Evolutionary conservation across 352 stramenopile genomes (phyloP).

Genomic region (Pythium dissimile): DNA sequence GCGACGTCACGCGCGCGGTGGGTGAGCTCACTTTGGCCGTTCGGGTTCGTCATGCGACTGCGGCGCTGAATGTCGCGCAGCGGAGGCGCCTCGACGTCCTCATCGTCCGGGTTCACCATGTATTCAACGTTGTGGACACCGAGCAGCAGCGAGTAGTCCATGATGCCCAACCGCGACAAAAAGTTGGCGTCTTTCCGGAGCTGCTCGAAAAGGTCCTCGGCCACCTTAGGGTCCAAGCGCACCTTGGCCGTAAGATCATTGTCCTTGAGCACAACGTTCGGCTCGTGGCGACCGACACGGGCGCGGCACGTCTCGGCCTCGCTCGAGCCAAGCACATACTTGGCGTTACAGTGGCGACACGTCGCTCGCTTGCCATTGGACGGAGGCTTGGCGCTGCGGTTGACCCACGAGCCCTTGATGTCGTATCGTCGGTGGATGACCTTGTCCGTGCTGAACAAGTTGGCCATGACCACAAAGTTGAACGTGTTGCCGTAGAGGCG

Average conservation of each 20-base stretch:
- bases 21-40: constrained; percentile 25
- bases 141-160: constrained; percentile 90
- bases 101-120: constrained; percentile 67
- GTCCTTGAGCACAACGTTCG: constrained; percentile 86
- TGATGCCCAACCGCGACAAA: constrained; percentile 80
- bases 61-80: constrained; percentile 18
- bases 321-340: constrained; percentile 82
- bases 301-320: constrained; percentile 74
- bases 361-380: constrained; percentile 84
- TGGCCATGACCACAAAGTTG: constrained; percentile 89
- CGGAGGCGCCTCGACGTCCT: constrained; percentile 30
- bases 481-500: constrained; percentile 86
- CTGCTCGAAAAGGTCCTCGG: constrained; percentile 82
- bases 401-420: constrained; percentile 88
- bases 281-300: constrained; percentile 78
- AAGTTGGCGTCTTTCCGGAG: constrained; percentile 86
- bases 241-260: constrained; percentile 86
- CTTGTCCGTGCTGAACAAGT: constrained; percentile 80
- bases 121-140: constrained; percentile 89
- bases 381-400: constrained; percentile 82
- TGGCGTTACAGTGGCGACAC: constrained; percentile 84
- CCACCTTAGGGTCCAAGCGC: constrained; percentile 64
- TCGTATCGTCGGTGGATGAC: constrained; percentile 86
- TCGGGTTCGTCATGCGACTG: constrained; percentile 14
- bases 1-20: constrained; percentile 26